Evolutionary conservation across 352 stramenopile genomes (phyloP), one percentile per base, ranked within the genome.

Genomic region (Pythium grandisporangium): DNA sequence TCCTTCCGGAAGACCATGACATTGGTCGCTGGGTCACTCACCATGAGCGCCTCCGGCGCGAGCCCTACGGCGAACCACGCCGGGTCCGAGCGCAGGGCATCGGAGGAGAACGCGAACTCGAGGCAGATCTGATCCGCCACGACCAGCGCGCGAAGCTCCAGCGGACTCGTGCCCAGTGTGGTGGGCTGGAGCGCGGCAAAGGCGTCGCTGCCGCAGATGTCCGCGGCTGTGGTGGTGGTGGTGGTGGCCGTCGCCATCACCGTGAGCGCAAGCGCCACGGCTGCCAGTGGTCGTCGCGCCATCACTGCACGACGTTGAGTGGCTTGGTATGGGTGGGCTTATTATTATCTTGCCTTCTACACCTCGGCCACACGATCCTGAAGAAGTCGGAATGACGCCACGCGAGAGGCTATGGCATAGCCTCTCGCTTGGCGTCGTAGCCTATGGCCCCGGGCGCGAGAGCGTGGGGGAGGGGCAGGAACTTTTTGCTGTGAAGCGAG

Each of bases 1-100:
- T 44, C 35, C 47, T 63, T 61, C 42, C 71, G 66, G 53, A 83
- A 85, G 40, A 88, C 59, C 68, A 92, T 80, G 32, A 81, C 76
- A 50, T 84, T 92, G 27, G 62, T 58, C 12, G 35, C 46, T 4
- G 79, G 79, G 30, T 55, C 71, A 59, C 71, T 88, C 43, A 88
- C 75, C 73, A 90, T 92, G 13, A 51, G 40, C 12, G 57, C 48
- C 12, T 23, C 49, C 2, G 46, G 51, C 1, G 76, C 60, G 34
- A 78, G 52, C 1, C 75, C 73, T 26, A 90, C 74, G 23, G 55
- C 70, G 42, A 88, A 75, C 75, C 73, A 92, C 20, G 48, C 52
- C 5, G 64, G 61, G 2, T 49, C 37, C n/a, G 48, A 64, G n/a
- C n/a, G n/a, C 10, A 63, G 48, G 6, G 70, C 54, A 1, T 58